A percentile compares a stretch with the other conserved stretches of the same genome.
Evolutionary conservation across 768 basidiomycete genomes (phyloP).

Genomic region (Suillus lakei): DNA sequence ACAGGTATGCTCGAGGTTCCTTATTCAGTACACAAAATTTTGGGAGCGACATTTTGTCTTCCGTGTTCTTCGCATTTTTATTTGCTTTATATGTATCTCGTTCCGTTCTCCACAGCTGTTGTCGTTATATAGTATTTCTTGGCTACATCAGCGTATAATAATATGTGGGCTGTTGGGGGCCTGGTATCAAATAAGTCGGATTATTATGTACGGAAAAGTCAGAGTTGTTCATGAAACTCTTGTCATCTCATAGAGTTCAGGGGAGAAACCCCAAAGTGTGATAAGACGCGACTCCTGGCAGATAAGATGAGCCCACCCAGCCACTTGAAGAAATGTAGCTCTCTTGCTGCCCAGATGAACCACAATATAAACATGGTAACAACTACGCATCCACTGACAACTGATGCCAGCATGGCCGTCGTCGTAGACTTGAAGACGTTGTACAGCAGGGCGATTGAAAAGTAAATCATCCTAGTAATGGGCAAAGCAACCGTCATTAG

Average conservation of each 20-base stretch:
- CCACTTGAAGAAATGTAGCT: not conserved
- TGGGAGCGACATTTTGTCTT: not conserved
- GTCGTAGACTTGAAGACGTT: slow-evolving; percentile 3
- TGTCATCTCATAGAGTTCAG: not conserved
- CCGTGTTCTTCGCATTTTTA: not conserved
- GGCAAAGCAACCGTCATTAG: not conserved
- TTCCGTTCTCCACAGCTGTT: not conserved
- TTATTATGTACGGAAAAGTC: not conserved
- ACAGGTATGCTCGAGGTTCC: not conserved
- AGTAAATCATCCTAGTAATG: slow-evolving; percentile 13
- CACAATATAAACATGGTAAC: slow-evolving; percentile 8
- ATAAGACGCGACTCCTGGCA: not conserved
- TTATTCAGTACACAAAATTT: not conserved
- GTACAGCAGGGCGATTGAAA: slow-evolving; percentile 4
- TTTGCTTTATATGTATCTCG: not conserved
- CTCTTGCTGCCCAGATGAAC: slow-evolving; percentile 8
- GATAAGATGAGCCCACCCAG: not conserved
- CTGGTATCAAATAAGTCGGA: not conserved
- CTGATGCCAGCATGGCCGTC: not conserved
- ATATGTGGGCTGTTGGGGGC: not conserved
- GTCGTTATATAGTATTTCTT: not conserved
- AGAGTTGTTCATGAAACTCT: not conserved
- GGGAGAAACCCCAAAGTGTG: not conserved
- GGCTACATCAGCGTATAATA: not conserved
- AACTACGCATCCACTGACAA: slow-evolving; percentile 4